Evolutionary conservation across 257 asterid genomes (phyloP), one percentile per base, ranked within the genome.

Genomic region (Lantana camara): DNA sequence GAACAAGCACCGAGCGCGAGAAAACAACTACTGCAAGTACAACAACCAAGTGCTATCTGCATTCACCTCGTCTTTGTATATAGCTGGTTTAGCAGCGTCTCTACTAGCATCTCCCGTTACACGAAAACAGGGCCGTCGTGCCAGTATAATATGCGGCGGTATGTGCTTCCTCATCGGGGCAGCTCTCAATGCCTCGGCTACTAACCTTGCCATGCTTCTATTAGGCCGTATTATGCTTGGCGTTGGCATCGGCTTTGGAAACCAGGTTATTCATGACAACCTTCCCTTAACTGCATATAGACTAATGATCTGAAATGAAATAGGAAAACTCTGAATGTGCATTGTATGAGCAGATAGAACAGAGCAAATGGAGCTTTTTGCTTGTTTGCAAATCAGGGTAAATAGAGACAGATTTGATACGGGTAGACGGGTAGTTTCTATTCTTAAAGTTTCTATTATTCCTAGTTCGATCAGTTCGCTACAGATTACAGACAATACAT

Each of bases 1-100:
- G 27, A 75, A 75, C 57, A 83, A 80, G 65, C 34, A 13, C 2
- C 79, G 56, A 4, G 80, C 48, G 0, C 80, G 72, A 5, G 89
- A 83, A 61, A 73, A 77, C 72, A 77, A 83, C 78, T 83, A 83
- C 51, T 83, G 89, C 79, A 83, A 82, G 58, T 82, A 82, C 67
- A 77, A 82, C 73, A 77, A 75, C 70, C 83, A 79, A 63, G 81
- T 70, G 17, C 86, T 83, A 19, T 71, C 89, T 12, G 80, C 82
- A 29, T 83, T 83, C 52, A 83, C 89, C 12, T 83, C 89, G 3
- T 79, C 86, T 41, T 58, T 83, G 1, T 83, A 83, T 51, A 51
- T 83, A 5, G 81, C 89, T 40, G 89, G 83, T 14, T 60, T 83
- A 47, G 78, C 74, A 15, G 47, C 89, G 2, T 79, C 89, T 41